Conservation (phyloP, 2,329 filamentous ascomycete species). For the Aspergillus tanneri region DNA sequence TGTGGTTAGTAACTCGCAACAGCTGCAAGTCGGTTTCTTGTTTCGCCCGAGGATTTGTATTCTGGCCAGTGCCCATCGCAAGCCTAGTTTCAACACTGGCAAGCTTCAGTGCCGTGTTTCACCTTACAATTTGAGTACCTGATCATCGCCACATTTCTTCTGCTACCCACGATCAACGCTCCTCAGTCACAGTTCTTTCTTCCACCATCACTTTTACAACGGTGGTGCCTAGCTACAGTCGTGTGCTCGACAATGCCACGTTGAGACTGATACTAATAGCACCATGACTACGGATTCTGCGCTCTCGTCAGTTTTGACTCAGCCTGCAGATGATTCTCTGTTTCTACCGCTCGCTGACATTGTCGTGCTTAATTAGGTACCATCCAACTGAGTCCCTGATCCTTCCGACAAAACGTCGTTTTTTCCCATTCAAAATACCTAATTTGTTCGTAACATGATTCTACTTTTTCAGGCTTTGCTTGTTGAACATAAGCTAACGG, state of each 20-base stretch:
- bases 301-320: conserved; percentile 33
- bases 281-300: conserved; percentile 46
- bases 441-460: conserved; percentile 66
- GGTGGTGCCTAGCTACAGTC: conserved; percentile 11
- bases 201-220: conserved; percentile 12
- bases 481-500: conserved; percentile 15
- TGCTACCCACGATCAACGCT: neutral
- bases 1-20: too few species aligned
- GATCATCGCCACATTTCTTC: neutral
- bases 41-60: conserved; percentile 1
- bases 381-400: conserved; percentile 67
- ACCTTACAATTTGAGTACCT: neutral
- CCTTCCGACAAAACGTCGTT: conserved; percentile 60
- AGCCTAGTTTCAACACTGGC: neutral
- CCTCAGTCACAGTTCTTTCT: neutral
- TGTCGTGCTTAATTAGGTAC: conserved; percentile 48
- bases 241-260: conserved; percentile 33
- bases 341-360: conserved; percentile 17
- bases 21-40: neutral
- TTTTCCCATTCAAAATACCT: conserved; percentile 66
- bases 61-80: neutral
- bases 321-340: conserved; percentile 8
- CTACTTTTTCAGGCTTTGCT: too few species aligned
- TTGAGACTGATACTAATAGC: conserved; percentile 27
- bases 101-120: neutral